Conservation (phyloP, 306 rosid genomes). For the Chamaecrista fasciculata region DNA sequence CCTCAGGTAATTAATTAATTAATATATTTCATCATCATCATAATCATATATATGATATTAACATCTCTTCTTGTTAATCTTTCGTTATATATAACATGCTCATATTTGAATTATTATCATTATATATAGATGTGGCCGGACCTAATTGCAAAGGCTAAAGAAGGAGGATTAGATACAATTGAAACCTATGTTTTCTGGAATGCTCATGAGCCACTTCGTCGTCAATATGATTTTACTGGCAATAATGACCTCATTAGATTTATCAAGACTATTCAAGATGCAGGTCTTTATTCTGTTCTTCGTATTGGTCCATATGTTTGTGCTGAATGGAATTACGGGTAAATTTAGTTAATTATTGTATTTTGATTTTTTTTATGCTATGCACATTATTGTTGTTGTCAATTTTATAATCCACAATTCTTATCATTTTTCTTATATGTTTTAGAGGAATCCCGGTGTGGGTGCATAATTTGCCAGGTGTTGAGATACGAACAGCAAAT, state of each 20-base stretch:
- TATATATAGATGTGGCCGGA: constrained; percentile 70
- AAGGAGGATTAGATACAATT: constrained; percentile 53
- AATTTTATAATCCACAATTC: background rate
- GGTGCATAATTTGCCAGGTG: constrained; percentile 53
- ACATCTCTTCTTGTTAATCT: too few relatives aligned
- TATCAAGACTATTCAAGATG: constrained; percentile 44
- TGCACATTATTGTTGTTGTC: background rate
- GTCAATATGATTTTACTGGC: constrained; percentile 44
- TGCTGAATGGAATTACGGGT: constrained; percentile 67
- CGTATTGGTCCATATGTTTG: constrained; percentile 67
- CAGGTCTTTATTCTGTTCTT: constrained; percentile 54
- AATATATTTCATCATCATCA: too few relatives aligned
- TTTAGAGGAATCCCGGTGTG: constrained; percentile 57
- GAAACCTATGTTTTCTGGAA: constrained; percentile 62
- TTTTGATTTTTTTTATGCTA: background rate
- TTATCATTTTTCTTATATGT: background rate
- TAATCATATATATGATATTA: too few relatives aligned
- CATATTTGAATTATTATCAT: too few relatives aligned
- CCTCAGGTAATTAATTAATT: too few relatives aligned
- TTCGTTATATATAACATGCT: too few relatives aligned
- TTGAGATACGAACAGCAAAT: constrained; percentile 47
- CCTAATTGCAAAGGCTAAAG: constrained; percentile 44
- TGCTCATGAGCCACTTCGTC: constrained; percentile 45
- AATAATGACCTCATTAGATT: constrained; percentile 45
- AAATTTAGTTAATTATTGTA: background rate